Conservation (phyloP, 495 filamentous ascomycete genomes). For the Penicillium longicatenatum region DNA sequence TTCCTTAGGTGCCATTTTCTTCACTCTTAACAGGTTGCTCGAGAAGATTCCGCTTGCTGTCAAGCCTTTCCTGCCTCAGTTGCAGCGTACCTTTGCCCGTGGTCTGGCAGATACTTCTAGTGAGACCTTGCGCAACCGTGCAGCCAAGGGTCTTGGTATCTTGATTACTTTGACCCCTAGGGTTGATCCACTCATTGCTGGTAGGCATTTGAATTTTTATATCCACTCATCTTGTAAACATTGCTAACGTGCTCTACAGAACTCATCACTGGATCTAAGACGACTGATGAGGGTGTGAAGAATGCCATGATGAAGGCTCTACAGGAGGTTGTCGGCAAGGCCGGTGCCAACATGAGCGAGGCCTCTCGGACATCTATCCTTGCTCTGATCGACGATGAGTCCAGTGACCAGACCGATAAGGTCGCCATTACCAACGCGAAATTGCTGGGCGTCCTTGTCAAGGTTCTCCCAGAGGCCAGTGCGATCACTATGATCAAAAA, state of each 20-base stretch:
- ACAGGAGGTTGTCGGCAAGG: constrained; percentile 94
- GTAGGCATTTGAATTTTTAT: neutral
- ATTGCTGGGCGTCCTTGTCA: constrained; percentile 84
- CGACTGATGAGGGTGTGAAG: constrained; percentile 81
- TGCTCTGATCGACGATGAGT: constrained; percentile 81
- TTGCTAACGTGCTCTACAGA: constrained; percentile 43
- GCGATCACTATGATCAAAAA: constrained; percentile 73
- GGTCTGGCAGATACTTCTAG: constrained; percentile 91
- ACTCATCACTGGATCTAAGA: constrained; percentile 91
- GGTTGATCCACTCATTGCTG: constrained; percentile 82
- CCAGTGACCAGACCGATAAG: constrained; percentile 68
- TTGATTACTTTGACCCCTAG: constrained; percentile 94
- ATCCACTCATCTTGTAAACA: neutral
- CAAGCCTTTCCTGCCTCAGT: constrained; percentile 95
- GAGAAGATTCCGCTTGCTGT: constrained; percentile 96
- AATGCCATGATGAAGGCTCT: constrained; percentile 97
- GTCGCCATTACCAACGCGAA: constrained; percentile 88
- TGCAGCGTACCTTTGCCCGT: constrained; percentile 96
- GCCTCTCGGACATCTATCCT: constrained; percentile 78
- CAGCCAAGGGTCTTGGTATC: constrained; percentile 94
- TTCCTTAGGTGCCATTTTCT: constrained; percentile 75
- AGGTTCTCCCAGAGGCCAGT: constrained; percentile 69
- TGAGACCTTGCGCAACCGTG: constrained; percentile 80
- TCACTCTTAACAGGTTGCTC: constrained; percentile 90
- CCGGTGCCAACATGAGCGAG: constrained; percentile 92